Evolutionary conservation across 1,284 basidiomycete genomes (phyloP).

Genomic region (Ceratobasidium sp.): DNA sequence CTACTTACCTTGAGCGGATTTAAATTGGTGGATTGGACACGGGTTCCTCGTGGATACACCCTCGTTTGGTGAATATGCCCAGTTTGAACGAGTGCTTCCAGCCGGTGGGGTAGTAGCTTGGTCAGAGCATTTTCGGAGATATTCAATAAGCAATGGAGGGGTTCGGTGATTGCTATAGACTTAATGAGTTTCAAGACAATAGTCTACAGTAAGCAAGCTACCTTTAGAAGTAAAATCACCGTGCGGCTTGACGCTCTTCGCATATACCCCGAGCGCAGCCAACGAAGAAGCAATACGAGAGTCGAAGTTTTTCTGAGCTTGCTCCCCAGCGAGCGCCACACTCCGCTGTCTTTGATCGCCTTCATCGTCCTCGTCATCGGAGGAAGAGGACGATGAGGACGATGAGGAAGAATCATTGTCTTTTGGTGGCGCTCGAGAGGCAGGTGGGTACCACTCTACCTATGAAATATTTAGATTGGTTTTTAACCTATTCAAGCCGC

Average conservation of each 20-base stretch:
- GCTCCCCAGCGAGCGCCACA: conserved; percentile 24
- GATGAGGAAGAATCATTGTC: conserved; percentile 19
- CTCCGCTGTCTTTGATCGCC: not conserved
- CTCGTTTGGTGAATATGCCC: conserved; percentile 47
- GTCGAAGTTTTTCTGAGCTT: conserved; percentile 27
- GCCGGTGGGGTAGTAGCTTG: conserved; percentile 44
- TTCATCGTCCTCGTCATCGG: conserved; percentile 22
- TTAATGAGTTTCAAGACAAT: not conserved
- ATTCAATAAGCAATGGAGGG: conserved; percentile 44
- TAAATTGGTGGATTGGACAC: conserved; percentile 31
- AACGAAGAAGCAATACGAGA: conserved; percentile 30
- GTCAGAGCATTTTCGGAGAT: conserved; percentile 47
- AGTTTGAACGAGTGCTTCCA: conserved; percentile 44
- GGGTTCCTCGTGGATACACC: conserved; percentile 49
- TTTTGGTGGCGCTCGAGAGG: conserved; percentile 26
- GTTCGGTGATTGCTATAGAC: conserved; percentile 42
- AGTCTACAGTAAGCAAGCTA: not conserved
- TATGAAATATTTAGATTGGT: not conserved
- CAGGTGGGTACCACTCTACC: conserved; percentile 38
- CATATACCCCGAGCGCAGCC: conserved; percentile 32
- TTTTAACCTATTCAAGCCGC: not conserved
- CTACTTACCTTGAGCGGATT: conserved; percentile 33
- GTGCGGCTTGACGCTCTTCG: conserved; percentile 38
- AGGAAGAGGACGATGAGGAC: conserved; percentile 29
- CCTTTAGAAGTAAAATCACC: conserved; percentile 27